Evolutionary conservation across 2,329 filamentous ascomycete species (phyloP), one percentile per base, ranked within the genome.

Genomic region (Calycina herbarum): DNA sequence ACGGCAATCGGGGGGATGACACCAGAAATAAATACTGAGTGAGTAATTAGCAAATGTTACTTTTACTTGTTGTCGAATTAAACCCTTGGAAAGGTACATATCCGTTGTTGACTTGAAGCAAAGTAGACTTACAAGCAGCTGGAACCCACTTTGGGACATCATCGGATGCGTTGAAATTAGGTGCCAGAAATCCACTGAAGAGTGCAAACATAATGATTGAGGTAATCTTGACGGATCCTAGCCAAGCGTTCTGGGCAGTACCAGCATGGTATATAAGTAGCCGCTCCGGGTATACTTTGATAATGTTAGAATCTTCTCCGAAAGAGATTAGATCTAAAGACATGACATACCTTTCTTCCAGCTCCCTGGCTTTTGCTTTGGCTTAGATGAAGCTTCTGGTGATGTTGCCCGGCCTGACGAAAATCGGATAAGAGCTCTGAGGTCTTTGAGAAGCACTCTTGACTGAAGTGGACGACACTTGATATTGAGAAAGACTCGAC

Each of bases 261-360:
- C 92, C 91, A 62, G 88, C 88, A 78, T 93, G 90, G 77, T 92
- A 96, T 68, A 96, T 85, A 70, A 93, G 82, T 33, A 94, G 74
- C 15, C 80, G 80, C 68, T 86, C 82, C 0, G 87, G 86, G 66
- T 84, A 83, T 40, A 77, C 83, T 86, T 20, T 4, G 17, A 13
- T 7, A 27, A 10, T 27, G n/a, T 54, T 54, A 54, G 48, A 54
- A 24, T 24, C 20, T 27, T 27, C 11, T 13, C 24, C 20, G 8
- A 27, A 54, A 27, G 11, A 8, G 8, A 27, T 24, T 10, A 27
- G 7, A 20, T 13, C 13, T 24, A 5, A 54, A 27, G 40, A 31
- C 35, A 57, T 27, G 40, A 42, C 11, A 20, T 27, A 60, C 58
- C 8, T 60, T 38, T 59, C 24, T 13, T 24, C 48, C 6, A 27